Evolutionary conservation across 345 rosid species (phyloP).

Genomic region (Syzygium aqueum): DNA sequence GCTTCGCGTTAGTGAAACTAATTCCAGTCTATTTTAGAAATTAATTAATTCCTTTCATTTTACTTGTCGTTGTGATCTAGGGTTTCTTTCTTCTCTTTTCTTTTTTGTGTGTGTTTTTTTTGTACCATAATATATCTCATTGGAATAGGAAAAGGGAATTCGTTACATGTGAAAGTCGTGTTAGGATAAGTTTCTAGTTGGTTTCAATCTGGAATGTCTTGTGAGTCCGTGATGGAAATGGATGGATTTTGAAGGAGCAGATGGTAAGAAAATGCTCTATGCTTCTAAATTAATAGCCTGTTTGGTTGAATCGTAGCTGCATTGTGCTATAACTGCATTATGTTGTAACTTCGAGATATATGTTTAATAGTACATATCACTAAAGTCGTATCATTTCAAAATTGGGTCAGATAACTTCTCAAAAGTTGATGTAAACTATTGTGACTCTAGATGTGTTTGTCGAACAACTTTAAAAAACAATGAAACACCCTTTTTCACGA

Average conservation of each 20-base stretch:
- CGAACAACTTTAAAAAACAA: background rate
- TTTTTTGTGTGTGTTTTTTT: background rate
- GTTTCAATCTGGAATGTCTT: background rate
- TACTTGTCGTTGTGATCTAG: background rate
- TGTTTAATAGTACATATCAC: background rate
- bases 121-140: background rate
- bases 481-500: background rate
- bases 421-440: background rate
- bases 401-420: background rate
- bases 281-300: background rate
- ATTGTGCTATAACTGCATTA: background rate
- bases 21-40: background rate
- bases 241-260: constrained; percentile 2
- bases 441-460: background rate
- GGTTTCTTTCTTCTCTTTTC: too few species aligned
- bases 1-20: background rate
- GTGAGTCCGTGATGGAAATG: background rate
- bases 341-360: background rate
- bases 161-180: background rate
- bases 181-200: background rate
- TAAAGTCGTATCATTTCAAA: background rate
- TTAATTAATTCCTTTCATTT: background rate
- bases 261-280: background rate
- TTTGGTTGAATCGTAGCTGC: background rate
- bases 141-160: background rate